A percentile compares a stretch with the other conserved stretches of the same genome.
These are phyloP conservation scores for Alternaria brassicicola DNA, from an alignment of 2,329 filamentous ascomycete genomes.

Conservation along the genomic window DNA sequence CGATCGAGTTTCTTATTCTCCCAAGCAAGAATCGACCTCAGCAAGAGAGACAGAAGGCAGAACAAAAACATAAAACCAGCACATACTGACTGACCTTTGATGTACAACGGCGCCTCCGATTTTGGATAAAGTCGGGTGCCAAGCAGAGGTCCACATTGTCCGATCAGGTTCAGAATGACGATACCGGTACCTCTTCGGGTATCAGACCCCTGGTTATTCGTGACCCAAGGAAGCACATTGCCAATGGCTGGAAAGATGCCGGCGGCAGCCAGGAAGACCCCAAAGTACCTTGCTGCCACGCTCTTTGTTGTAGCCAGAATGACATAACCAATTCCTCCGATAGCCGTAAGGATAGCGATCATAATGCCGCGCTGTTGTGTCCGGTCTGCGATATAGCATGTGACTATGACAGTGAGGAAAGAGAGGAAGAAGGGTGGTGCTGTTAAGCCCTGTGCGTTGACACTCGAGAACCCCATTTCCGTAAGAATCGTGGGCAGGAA, in stretches of 20 bases:
- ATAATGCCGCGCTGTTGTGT: constrained; percentile 68
- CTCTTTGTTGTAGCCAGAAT: constrained; percentile 64
- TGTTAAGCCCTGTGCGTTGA: constrained; percentile 73
- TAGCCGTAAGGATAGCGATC: constrained; percentile 61
- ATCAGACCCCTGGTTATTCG: constrained; percentile 72
- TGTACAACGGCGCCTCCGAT: constrained; percentile 41
- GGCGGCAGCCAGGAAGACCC: constrained; percentile 61
- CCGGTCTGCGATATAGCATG: constrained; percentile 69
- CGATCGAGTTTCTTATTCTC: constrained; percentile 47
- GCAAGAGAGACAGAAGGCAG: constrained; percentile 34
- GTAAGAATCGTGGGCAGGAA: constrained; percentile 53
- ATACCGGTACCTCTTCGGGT: constrained; percentile 70
- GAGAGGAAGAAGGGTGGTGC: constrained; percentile 73
- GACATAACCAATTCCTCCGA: constrained; percentile 68
- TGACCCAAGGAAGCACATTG: constrained; percentile 73
- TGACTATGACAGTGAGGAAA: constrained; percentile 66
- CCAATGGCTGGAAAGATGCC: constrained; percentile 72
- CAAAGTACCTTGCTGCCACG: constrained; percentile 58
- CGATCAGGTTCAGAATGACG: constrained; percentile 70
- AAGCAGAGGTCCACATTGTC: constrained; percentile 55
- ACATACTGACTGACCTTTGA: constrained; percentile 46
- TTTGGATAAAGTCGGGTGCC: constrained; percentile 46
- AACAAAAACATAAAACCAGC: constrained; percentile 49
- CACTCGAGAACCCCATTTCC: constrained; percentile 69
- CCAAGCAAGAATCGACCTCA: constrained; percentile 43